Evolutionary conservation across 257 asterid genomes (phyloP), one percentile per base, ranked within the genome.

Genomic region (Mitragyna speciosa): DNA sequence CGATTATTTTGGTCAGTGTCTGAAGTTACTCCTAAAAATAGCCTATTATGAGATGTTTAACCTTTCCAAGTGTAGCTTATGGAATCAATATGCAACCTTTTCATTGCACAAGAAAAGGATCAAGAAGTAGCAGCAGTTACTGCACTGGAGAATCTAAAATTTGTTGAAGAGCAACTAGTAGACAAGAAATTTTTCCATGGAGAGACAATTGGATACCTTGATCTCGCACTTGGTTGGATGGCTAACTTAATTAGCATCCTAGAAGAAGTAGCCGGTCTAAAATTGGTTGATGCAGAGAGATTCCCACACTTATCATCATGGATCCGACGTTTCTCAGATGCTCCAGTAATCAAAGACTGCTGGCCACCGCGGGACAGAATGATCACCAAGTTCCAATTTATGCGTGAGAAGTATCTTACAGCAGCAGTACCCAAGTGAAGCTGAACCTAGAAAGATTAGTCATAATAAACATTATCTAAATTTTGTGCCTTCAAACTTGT

Each of bases 341-440:
- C 78, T 87, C 90, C 94, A 30, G 80, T 47, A 7, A 88, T 89
- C 71, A 89, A 85, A 83, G 91, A 87, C 74, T 82, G 59, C 63
- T 87, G 90, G 89, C 97, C 94, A 17, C 91, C 96, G 22, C 84
- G 88, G 61, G 92, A 87, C 82, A 86, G 61, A 82, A 80, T 91
- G 92, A 17, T 90, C 49, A 87, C 77, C 73, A 89, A 90, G 76
- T 90, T 77, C 79, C 87, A 79, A 82, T 78, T 78, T 79, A 75
- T 87, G 54, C 89, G 76, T 0, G 87, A 87, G 70, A 77, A 73
- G 5, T 77, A 82, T 77, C 83, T 89, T 67, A 36, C 80, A 65
- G 81, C 84, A 69, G 83, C 43, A 58, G 81, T 73, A 39, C 75
- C 85, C 75, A 81, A 78, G 80, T 83, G 84, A 83, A 68, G 72